Evolutionary conservation across 1,284 basidiomycete genomes (phyloP), one percentile per base, ranked within the genome.

Genomic region (Cerioporus squamosus): DNA sequence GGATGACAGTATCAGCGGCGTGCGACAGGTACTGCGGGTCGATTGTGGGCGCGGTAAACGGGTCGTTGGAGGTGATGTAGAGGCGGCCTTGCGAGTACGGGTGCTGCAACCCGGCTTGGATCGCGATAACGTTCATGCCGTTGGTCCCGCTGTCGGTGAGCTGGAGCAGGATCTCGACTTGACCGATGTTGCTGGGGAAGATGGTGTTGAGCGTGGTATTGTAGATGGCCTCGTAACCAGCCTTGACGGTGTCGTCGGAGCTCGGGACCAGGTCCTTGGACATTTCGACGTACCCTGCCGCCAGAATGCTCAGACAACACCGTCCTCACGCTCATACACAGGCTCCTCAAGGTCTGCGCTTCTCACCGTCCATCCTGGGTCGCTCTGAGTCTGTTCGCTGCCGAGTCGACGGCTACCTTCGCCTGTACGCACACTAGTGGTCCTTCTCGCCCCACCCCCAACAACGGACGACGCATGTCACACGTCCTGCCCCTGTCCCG

Each of bases 31-130:
- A 90, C 52, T 78, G 75, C 4, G 87, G 85, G 70, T 90, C 83
- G 70, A 91, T 88, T 14, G 71, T 53, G 0, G 88, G 87, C 18
- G 71, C 60, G 26, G 79, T 77, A 70, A 87, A 88, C 1, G 85
- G 74, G 66, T 83, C 76, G 20, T 74, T 75, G 6, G 79, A 82
- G 61, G 76, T 81, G 75, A 90, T 73, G 58, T 71, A 74, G 6
- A 77, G 42, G 1, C 67, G 66, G 22, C 75, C 75, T 45, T 74
- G 72, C 42, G 75, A 72, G 57, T 87, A 76, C 0, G 87, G 85
- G 65, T 87, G 86, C 68, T 91, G 89, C 24, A 90, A 69, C 0
- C 87, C 88, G 7, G 83, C 82, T 68, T 91, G 87, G 44, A 92
- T 79, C 3, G 77, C 75, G 45, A 88, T 15, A n/a, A 39, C 17